A percentile compares a stretch with the other conserved stretches of the same genome.
phyloP scores from a whole-genome alignment of 129 eudicot genomes.

The Tagetes patula region DNA sequence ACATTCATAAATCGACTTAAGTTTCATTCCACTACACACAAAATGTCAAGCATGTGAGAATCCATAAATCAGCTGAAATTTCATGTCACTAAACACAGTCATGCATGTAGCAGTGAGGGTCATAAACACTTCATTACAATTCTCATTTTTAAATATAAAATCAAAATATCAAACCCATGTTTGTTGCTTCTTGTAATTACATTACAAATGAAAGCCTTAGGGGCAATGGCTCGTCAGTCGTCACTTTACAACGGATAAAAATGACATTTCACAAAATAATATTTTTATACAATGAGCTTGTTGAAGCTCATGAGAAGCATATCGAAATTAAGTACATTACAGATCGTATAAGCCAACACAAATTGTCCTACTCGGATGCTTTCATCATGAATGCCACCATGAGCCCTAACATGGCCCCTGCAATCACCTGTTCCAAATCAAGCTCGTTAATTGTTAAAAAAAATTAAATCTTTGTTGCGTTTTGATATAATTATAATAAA shows the following conservation, averaged over 20 bases:
- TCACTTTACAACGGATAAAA: conserved; percentile 21
- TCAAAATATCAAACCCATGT: background rate
- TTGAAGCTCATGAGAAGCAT: conserved; percentile 21
- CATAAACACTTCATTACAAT: background rate
- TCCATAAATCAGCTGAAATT: too few species aligned
- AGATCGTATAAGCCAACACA: conserved; percentile 17
- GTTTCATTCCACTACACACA: too few species aligned
- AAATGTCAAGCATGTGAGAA: too few species aligned
- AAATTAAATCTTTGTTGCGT: background rate
- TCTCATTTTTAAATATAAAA: background rate
- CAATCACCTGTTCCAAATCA: conserved; percentile 47
- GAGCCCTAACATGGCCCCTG: conserved; percentile 55
- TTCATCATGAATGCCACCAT: conserved; percentile 52
- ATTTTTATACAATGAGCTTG: conserved; percentile 14
- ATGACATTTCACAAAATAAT: background rate
- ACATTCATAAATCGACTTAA: too few species aligned
- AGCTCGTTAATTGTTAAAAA: background rate
- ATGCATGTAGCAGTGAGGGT: too few species aligned
- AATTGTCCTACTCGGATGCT: conserved; percentile 24
- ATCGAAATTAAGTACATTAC: conserved; percentile 19
- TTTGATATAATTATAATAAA: background rate
- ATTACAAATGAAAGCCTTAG: background rate
- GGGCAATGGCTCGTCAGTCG: background rate
- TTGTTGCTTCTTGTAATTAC: background rate
- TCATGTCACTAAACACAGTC: too few species aligned